Evolutionary conservation across 2,329 filamentous ascomycete species (phyloP).

Genomic region (Fusarium equiseti): DNA sequence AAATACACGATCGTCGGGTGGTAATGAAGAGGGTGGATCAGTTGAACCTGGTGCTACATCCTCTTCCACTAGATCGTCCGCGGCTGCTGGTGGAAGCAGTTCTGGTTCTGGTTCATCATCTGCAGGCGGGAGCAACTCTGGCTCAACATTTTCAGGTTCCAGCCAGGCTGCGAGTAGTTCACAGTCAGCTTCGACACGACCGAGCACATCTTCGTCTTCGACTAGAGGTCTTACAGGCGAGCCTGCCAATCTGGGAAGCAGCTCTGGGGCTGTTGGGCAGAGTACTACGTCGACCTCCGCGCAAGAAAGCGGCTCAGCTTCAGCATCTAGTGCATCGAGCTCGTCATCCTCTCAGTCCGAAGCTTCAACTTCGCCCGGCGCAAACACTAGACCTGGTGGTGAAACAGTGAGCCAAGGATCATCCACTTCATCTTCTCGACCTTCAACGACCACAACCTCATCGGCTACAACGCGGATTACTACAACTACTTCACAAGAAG

Average conservation of each 20-base stretch:
- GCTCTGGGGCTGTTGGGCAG: accelerated
- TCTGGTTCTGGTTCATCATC: neutral
- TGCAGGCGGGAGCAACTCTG: neutral
- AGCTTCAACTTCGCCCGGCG: neutral
- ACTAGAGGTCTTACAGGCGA: neutral
- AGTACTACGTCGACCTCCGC: accelerated
- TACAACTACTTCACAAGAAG: neutral
- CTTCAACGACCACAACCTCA: neutral
- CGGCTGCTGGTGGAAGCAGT: accelerated
- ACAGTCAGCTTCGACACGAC: neutral
- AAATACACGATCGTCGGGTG: neutral
- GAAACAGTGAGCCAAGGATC: neutral
- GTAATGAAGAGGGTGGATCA: neutral
- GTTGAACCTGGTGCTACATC: neutral
- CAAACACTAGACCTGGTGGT: neutral
- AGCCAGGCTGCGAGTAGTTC: neutral
- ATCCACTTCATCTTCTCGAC: neutral
- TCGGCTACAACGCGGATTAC: accelerated
- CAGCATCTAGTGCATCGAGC: neutral
- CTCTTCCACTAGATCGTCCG: neutral
- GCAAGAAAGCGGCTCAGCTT: neutral
- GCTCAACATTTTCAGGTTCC: neutral
- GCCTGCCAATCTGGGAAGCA: neutral
- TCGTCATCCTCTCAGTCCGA: neutral
- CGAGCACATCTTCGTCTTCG: neutral